These are phyloP conservation scores for Pseudogymnoascus pannorum DNA, from an alignment of 2,329 filamentous ascomycete genomes.

Conservation along the genomic window DNA sequence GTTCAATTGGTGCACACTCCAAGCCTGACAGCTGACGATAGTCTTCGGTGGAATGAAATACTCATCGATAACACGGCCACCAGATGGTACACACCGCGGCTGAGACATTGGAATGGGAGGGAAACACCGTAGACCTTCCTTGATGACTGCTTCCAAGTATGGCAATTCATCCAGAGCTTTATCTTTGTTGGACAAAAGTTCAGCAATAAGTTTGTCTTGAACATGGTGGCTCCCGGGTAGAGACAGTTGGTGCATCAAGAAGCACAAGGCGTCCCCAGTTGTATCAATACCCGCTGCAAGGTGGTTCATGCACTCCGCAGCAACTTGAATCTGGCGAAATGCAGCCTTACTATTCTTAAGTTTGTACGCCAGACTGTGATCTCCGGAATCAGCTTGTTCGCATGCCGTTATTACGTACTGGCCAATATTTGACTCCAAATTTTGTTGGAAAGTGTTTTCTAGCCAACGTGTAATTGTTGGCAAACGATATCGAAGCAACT, in stretches of 20 bases:
- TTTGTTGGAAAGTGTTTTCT: background rate
- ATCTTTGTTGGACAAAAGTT: conserved; percentile 39
- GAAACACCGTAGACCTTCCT: conserved; percentile 55
- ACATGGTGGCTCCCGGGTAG: conserved; percentile 45
- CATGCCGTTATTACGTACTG: conserved; percentile 48
- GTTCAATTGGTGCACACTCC: conserved; percentile 52
- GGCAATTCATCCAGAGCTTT: conserved; percentile 42
- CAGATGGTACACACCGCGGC: conserved; percentile 49
- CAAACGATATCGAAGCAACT: conserved; percentile 1
- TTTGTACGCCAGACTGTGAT: conserved; percentile 52
- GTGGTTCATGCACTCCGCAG: conserved; percentile 64
- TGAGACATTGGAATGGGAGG: conserved; percentile 61
- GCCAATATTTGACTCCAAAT: background rate
- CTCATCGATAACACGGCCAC: conserved; percentile 49
- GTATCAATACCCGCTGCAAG: conserved; percentile 68
- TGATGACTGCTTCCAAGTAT: conserved; percentile 56
- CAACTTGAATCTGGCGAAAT: conserved; percentile 47
- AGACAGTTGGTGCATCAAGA: conserved; percentile 65
- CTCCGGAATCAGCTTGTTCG: conserved; percentile 37
- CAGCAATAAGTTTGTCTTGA: conserved; percentile 46
- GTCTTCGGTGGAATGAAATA: conserved; percentile 46
- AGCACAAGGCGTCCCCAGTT: conserved; percentile 61
- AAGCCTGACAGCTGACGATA: conserved; percentile 54
- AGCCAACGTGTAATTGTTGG: conserved; percentile 32
- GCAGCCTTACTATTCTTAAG: conserved; percentile 45